Evolutionary conservation across 2,329 filamentous ascomycete genomes (phyloP), one percentile per base, ranked within the genome.

Genomic region (Talaromyces sp.): DNA sequence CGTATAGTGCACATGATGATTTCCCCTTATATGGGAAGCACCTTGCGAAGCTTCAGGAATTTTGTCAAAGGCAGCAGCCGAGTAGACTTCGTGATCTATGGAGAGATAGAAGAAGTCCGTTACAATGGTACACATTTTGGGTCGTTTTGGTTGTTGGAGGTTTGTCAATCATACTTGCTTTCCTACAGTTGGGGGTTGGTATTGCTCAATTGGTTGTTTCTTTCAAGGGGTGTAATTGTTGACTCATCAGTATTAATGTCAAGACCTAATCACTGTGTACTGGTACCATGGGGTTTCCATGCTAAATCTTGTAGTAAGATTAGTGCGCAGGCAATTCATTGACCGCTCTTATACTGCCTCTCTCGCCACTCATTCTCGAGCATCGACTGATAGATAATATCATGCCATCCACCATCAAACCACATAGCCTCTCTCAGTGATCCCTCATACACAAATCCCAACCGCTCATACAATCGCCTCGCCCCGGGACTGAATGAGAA

Each of bases 121-220:
- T 68, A 18, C 67, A 66, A 58, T 70, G 66, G 66, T 69, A 66
- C 35, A 70, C 68, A 1, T 70, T 70, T 58, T 70, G 68, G 68
- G 68, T 67, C 8, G 67, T 70, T 5, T 48, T 69, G 21, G 18
- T 64, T 14, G 25, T 69, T 25, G 68, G 67, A 5, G 67, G 64
- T 12, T 12, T 67, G n/a, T 55, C 64, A 7, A 59, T 64, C 40
- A 35, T 68, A n/a, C 11, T 68, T 35, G 62, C 50, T 23, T 25
- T 65, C 12, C 18, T 67, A n/a, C 67, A 69, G 60, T 33, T 67
- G 5, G 16, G 46, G 12, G 60, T 58, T 6, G 60, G 37, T 28
- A 28, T 58, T 25, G n/a, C 18, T 6, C 55, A 58, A 16, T 35
- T 35, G 33, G 33, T 35, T 35, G 8, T 35, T 35, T 35, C 33